These are phyloP conservation scores for Monotropa hypopitys DNA, from an alignment of 179 eudicot genomes.

Conservation along the genomic window DNA sequence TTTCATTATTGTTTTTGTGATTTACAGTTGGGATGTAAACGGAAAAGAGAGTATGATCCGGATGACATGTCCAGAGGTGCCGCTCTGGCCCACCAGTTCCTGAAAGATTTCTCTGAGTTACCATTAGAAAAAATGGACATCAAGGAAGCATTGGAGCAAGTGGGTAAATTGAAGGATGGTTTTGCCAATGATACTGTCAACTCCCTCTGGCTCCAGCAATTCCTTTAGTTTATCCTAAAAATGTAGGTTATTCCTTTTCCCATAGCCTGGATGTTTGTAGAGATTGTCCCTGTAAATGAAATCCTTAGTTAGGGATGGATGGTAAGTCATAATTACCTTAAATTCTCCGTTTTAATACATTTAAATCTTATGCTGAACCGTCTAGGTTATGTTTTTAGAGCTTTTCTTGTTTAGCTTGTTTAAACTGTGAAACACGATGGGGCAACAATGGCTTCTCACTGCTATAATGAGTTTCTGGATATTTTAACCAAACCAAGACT, in stretches of 20 bases:
- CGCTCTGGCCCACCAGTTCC: constrained; percentile 58
- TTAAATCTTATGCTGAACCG: too few relatives aligned
- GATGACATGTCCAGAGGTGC: constrained; percentile 59
- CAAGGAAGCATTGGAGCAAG: constrained; percentile 49
- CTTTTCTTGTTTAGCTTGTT: not conserved
- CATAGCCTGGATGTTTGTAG: not conserved
- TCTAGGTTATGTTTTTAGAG: not conserved
- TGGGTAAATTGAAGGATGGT: constrained; percentile 40
- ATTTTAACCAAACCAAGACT: too few relatives aligned
- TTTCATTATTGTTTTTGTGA: not conserved
- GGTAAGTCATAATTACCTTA: not conserved
- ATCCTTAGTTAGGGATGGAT: not conserved
- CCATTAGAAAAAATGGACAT: constrained; percentile 72
- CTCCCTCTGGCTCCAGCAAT: constrained; percentile 75
- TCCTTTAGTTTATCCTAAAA: constrained; percentile 29
- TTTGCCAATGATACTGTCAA: constrained; percentile 58
- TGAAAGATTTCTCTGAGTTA: constrained; percentile 69
- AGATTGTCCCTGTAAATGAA: not conserved
- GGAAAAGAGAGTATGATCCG: constrained; percentile 51
- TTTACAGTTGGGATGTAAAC: constrained; percentile 44
- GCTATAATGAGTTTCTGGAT: not conserved
- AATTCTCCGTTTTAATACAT: not conserved
- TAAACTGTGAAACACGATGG: not conserved
- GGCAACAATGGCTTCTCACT: not conserved
- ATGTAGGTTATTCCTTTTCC: not conserved